Conservation (phyloP, 2,329 filamentous ascomycete genomes). For the Colletotrichum sp. region DNA sequence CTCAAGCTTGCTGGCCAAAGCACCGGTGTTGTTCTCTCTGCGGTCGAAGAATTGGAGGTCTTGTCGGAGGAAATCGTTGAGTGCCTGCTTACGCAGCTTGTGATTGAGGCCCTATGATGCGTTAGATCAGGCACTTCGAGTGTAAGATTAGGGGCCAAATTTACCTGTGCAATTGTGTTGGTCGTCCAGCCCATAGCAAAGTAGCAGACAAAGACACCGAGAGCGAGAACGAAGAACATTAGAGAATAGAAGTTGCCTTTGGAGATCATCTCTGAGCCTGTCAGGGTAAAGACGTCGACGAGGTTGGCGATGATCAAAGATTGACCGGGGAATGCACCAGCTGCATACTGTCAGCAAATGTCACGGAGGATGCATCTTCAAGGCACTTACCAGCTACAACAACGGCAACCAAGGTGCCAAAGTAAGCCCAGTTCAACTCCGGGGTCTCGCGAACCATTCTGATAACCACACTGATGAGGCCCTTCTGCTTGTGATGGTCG, state of each 20-base stretch:
- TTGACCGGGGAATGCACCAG: slow-evolving; percentile 45
- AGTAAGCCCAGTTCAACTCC: slow-evolving; percentile 38
- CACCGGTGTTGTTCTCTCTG: slow-evolving; percentile 42
- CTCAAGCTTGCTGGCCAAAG: slow-evolving; percentile 38
- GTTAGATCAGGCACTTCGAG: background rate
- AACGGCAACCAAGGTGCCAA: slow-evolving; percentile 34
- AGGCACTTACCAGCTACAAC: slow-evolving; percentile 29
- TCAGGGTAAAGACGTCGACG: slow-evolving; percentile 44
- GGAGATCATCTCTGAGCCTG: slow-evolving; percentile 33
- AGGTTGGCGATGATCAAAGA: slow-evolving; percentile 46
- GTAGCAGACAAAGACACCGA: slow-evolving; percentile 50
- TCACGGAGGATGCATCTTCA: too few species aligned
- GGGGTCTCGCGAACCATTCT: slow-evolving; percentile 42
- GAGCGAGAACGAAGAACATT: slow-evolving; percentile 59
- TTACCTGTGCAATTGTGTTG: slow-evolving; percentile 36
- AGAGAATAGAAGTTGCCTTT: slow-evolving; percentile 57
- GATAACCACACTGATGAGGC: slow-evolving; percentile 32
- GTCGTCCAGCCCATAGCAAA: slow-evolving; percentile 39
- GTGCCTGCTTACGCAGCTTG: slow-evolving; percentile 30
- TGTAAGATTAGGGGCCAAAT: background rate
- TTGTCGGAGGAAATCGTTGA: slow-evolving; percentile 40
- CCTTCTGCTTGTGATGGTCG: slow-evolving; percentile 34
- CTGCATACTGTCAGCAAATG: slow-evolving; percentile 14
- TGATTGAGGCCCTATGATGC: slow-evolving; percentile 17
- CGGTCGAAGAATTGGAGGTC: slow-evolving; percentile 48